Evolutionary conservation across 2,329 filamentous ascomycete genomes (phyloP).

Genomic region (Lithohypha guttulata): DNA sequence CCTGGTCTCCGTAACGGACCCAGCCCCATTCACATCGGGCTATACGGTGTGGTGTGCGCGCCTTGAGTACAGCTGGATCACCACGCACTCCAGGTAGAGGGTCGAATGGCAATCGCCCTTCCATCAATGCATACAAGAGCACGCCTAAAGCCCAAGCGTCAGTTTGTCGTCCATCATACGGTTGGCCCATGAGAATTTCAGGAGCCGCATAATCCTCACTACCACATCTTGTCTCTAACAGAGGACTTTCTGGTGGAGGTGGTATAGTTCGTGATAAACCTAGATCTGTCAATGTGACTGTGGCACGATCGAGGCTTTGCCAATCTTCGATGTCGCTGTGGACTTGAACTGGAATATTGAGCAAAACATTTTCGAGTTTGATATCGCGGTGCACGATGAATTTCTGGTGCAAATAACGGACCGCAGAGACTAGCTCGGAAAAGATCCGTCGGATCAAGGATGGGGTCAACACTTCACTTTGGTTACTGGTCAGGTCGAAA

Average conservation of each 20-base stretch:
- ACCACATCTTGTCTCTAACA: constrained; percentile 86
- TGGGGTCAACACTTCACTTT: constrained; percentile 57
- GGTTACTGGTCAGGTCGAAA: constrained; percentile 76
- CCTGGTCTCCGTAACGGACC: constrained; percentile 72
- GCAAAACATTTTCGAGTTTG: constrained; percentile 93
- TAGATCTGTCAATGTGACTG: constrained; percentile 83
- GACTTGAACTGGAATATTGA: constrained; percentile 64
- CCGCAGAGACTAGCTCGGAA: constrained; percentile 73
- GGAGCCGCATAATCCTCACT: constrained; percentile 96
- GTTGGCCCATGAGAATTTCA: constrained; percentile 88
- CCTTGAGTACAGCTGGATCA: constrained; percentile 64
- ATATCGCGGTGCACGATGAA: constrained; percentile 94
- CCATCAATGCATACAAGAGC: constrained; percentile 81
- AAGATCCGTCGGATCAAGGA: constrained; percentile 73
- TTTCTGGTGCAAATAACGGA: constrained; percentile 72
- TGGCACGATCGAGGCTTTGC: constrained; percentile 64
- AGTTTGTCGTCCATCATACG: constrained; percentile 82
- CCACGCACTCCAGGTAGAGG: constrained; percentile 65
- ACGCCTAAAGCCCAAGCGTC: constrained; percentile 96
- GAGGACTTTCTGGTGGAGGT: constrained; percentile 60
- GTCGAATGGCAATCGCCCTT: constrained; percentile 88
- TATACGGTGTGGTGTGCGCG: constrained; percentile 83
- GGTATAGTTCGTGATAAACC: constrained; percentile 79
- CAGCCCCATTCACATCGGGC: constrained; percentile 92
- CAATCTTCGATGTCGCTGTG: constrained; percentile 60